Conservation (phyloP, 345 rosid species). For the Arabidopsis thaliana region TAIR10.1 NC_003071.7:14862001-14862500, state of each 20-base stretch:
- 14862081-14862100: constrained; percentile 13
- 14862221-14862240: constrained; percentile 37
- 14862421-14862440: constrained; percentile 3
- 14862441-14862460: not conserved
- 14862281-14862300: constrained; percentile 21
- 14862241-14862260: constrained; percentile 37
- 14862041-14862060: not conserved
- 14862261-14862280: constrained; percentile 30
- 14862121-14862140: constrained; percentile 16
- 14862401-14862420: constrained; percentile 11
- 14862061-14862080: not conserved
- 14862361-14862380: not conserved
- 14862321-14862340: not conserved
- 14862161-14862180: constrained; percentile 1
- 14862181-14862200: constrained; percentile 12
- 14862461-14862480: no score
- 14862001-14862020: constrained; percentile 16
- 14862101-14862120: constrained; percentile 10
- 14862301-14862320: not conserved
- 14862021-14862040: not conserved
- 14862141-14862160: not conserved
- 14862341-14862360: not conserved
- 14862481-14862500: no score
- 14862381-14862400: constrained; percentile 3
- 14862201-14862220: constrained; percentile 23